Conservation (phyloP, 2,329 filamentous ascomycete genomes). For the Fusarium metavorans region DNA sequence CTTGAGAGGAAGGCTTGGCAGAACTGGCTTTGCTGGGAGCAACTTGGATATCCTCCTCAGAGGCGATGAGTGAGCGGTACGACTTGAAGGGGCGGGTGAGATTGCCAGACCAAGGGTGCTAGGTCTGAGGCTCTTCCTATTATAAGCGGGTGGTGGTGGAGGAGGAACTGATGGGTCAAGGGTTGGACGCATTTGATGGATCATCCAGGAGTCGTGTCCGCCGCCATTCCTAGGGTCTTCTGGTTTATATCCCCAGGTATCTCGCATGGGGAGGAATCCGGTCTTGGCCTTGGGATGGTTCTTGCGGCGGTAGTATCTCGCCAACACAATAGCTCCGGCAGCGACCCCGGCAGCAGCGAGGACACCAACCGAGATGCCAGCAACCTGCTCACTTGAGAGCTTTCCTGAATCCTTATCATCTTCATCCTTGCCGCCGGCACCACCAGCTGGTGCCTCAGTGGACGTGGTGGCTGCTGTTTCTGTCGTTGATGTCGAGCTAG, state of each 20-base stretch:
- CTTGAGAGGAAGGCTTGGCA: conserved; percentile 48
- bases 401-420: conserved; percentile 19
- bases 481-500: conserved; percentile 21
- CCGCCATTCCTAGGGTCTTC: conserved; percentile 42
- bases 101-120: conserved; percentile 61
- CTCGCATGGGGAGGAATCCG: conserved; percentile 53
- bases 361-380: conserved; percentile 69
- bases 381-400: conserved; percentile 60
- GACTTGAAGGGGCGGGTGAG: conserved; percentile 47
- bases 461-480: conserved; percentile 30
- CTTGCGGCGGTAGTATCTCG: conserved; percentile 55
- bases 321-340: conserved; percentile 60
- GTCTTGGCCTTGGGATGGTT: conserved; percentile 53
- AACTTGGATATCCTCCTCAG: conserved; percentile 56
- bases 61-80: conserved; percentile 37
- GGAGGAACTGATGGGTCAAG: conserved; percentile 35
- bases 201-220: conserved; percentile 45
- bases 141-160: conserved; percentile 41
- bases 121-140: conserved; percentile 48
- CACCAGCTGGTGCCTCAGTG: conserved; percentile 24
- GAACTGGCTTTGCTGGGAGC: conserved; percentile 59
- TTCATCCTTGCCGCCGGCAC: conserved; percentile 25
- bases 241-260: conserved; percentile 52
- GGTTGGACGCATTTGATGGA: conserved; percentile 37
- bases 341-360: conserved; percentile 62